These are phyloP conservation scores for Penicillium verhagenii DNA, from an alignment of 495 filamentous ascomycete species.

Conservation along the genomic window DNA sequence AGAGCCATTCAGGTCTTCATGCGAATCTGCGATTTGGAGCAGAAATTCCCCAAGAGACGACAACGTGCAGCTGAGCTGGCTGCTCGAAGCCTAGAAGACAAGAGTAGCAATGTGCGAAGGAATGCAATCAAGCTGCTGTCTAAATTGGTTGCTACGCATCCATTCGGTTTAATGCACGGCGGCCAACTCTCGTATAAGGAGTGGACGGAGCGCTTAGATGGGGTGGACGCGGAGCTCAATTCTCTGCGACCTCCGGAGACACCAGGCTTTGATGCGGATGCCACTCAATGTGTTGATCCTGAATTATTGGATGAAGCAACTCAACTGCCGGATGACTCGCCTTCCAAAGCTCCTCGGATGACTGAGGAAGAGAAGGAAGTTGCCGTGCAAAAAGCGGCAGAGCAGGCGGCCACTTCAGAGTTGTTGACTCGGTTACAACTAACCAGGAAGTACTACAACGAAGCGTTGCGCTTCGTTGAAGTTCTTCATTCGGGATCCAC, in stretches of 20 bases:
- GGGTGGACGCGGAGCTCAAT: slow-evolving; percentile 77
- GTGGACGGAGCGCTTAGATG: slow-evolving; percentile 76
- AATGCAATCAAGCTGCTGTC: slow-evolving; percentile 93
- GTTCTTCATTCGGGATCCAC: slow-evolving; percentile 80
- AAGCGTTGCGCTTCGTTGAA: slow-evolving; percentile 92
- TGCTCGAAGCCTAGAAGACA: slow-evolving; percentile 87
- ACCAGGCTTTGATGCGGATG: slow-evolving; percentile 64
- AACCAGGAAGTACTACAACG: slow-evolving; percentile 83
- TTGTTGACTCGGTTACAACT: slow-evolving; percentile 80
- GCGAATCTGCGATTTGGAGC: slow-evolving; percentile 86
- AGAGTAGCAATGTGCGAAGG: slow-evolving; percentile 93
- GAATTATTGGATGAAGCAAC: slow-evolving; percentile 88
- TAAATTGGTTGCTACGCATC: slow-evolving; percentile 86
- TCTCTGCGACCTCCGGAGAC: slow-evolving; percentile 75
- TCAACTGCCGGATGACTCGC: slow-evolving; percentile 64
- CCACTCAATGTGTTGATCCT: slow-evolving; percentile 69
- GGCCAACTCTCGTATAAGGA: slow-evolving; percentile 80
- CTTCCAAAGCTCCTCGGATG: slow-evolving; percentile 60
- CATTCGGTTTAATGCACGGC: slow-evolving; percentile 88
- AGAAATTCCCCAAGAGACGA: slow-evolving; percentile 90
- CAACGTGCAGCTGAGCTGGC: slow-evolving; percentile 85
- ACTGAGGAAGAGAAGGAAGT: slow-evolving; percentile 55
- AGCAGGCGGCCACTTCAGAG: slow-evolving; percentile 72
- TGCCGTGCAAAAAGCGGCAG: slow-evolving; percentile 63
- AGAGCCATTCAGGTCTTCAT: slow-evolving; percentile 90